These are phyloP conservation scores for Brassica juncea DNA, from an alignment of 345 rosid species.

Conservation along the genomic window DNA sequence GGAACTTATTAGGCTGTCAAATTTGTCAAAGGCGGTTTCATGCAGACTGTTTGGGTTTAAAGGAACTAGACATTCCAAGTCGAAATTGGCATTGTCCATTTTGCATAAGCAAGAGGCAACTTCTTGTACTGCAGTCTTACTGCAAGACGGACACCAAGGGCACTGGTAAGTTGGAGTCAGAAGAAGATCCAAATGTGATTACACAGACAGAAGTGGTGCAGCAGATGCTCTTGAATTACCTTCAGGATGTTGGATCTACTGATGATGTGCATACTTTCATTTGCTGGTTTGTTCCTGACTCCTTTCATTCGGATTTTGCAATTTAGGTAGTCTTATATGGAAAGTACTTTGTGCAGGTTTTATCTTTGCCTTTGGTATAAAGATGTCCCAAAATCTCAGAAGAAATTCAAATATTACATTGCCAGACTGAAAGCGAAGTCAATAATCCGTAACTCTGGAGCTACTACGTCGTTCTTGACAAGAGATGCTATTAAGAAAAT, in stretches of 20 bases:
- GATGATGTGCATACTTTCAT: slow-evolving; percentile 82
- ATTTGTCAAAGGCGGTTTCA: slow-evolving; percentile 80
- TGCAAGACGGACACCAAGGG: slow-evolving; percentile 63
- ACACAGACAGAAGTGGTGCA: slow-evolving; percentile 75
- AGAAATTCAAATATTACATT: slow-evolving; percentile 65
- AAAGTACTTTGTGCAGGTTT: slow-evolving; percentile 63
- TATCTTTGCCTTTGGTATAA: slow-evolving; percentile 93
- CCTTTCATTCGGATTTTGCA: slow-evolving; percentile 9
- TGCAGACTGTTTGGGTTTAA: slow-evolving; percentile 86
- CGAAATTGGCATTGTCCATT: slow-evolving; percentile 79
- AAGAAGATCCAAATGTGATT: slow-evolving; percentile 48
- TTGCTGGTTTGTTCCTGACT: slow-evolving; percentile 66
- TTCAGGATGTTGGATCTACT: slow-evolving; percentile 76
- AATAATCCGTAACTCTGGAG: slow-evolving; percentile 76
- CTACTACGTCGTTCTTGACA: slow-evolving; percentile 53
- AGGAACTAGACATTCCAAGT: slow-evolving; percentile 70
- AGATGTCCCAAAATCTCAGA: slow-evolving; percentile 78
- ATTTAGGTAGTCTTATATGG: slow-evolving; percentile 29
- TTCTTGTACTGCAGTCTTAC: slow-evolving; percentile 78
- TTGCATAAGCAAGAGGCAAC: slow-evolving; percentile 81
- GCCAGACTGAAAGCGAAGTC: slow-evolving; percentile 83
- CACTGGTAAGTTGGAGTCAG: slow-evolving; percentile 41
- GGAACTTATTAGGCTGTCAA: slow-evolving; percentile 69
- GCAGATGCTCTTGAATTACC: slow-evolving; percentile 88
- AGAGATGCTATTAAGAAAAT: slow-evolving; percentile 85